phyloP scores from a whole-genome alignment of 805 yeast species.

The Martiniozyma abietophila region DNA sequence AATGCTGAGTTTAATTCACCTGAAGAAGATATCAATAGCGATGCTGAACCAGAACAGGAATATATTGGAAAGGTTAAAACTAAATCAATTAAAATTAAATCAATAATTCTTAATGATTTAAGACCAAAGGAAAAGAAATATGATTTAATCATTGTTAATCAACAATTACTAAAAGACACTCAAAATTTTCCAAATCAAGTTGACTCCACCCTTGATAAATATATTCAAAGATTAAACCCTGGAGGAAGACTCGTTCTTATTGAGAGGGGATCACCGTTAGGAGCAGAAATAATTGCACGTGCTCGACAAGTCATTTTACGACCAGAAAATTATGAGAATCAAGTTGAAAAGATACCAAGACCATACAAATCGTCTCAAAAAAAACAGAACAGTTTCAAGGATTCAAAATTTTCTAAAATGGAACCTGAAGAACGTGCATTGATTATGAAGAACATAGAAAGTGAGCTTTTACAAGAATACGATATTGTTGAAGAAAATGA shows the following conservation, averaged over 20 bases:
- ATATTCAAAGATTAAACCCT: constrained; percentile 58
- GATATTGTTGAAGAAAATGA: constrained; percentile 15
- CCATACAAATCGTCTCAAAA: constrained; percentile 40
- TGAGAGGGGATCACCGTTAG: constrained; percentile 85
- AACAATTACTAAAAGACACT: constrained; percentile 57
- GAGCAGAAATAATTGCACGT: constrained; percentile 80
- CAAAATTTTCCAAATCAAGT: constrained; percentile 62
- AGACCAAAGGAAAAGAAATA: constrained; percentile 46
- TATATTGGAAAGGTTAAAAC: constrained; percentile 47
- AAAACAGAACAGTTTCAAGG: constrained; percentile 5
- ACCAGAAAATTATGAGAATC: constrained; percentile 56
- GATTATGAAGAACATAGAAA: constrained; percentile 16
- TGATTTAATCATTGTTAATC: constrained; percentile 77
- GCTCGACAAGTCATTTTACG: constrained; percentile 88
- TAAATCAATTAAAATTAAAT: constrained; percentile 41
- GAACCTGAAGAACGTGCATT: constrained; percentile 14
- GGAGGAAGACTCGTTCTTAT: constrained; percentile 70
- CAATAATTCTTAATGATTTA: constrained; percentile 44
- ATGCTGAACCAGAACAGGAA: constrained; percentile 23
- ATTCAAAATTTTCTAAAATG: constrained; percentile 8
- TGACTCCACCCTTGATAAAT: constrained; percentile 53
- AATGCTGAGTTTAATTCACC: constrained; percentile 19
- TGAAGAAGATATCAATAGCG: neutral
- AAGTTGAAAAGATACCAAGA: constrained; percentile 57
- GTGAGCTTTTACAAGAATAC: constrained; percentile 19